Base-by-base conservation (phyloP, 306 rosid genomes). In the Prunus davidiana region DNA sequence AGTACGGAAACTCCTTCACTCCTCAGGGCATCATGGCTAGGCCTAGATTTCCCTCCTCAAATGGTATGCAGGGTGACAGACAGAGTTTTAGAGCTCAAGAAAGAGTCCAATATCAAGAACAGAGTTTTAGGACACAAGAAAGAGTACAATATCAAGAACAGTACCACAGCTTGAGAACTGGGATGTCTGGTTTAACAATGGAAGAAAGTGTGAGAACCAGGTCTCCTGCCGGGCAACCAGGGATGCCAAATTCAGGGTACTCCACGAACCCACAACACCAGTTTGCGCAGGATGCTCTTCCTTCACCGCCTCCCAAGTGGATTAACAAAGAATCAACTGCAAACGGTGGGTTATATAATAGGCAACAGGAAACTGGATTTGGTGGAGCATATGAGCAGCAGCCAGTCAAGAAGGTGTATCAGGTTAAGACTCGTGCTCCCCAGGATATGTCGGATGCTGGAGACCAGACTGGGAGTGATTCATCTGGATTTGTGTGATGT, bases 271-370 rank as follows among this genome's bases (percentile, higher is more conserved):
- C 52, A 73, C 85, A 80, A 4, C 77, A 74, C 6, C 88, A 80
- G 73, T 78, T 71, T 80, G 77, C 67, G 81, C 89, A 82, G 82
- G 91, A 86, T 13, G 47, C 78, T 61, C 96, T 90, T 83, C 98
- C 98, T 28, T 76, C 80, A 54, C 98, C 98, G 15, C 98, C 99
- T 60, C 87, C 94, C 55, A 90, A 89, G 63, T 95, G 99, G 99
- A 83, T 90, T 73, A 84, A 84, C 54, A 92, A 76, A 77, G 85
- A 70, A 46, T 88, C 88, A 8, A 63, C 72, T 74, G 69, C 69
- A 4, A 89, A 84, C 80, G 93, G 83, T 43, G 81, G 90, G 78
- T 72, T 87, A 64, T 58, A 80, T 78, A 45, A 30, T 55, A 75
- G 87, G 82, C 89, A 80, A 80, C 93, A 80, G 80, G 98, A 89